Conservation (phyloP, 495 filamentous ascomycete species). For the Talaromyces trachyspermus region DNA sequence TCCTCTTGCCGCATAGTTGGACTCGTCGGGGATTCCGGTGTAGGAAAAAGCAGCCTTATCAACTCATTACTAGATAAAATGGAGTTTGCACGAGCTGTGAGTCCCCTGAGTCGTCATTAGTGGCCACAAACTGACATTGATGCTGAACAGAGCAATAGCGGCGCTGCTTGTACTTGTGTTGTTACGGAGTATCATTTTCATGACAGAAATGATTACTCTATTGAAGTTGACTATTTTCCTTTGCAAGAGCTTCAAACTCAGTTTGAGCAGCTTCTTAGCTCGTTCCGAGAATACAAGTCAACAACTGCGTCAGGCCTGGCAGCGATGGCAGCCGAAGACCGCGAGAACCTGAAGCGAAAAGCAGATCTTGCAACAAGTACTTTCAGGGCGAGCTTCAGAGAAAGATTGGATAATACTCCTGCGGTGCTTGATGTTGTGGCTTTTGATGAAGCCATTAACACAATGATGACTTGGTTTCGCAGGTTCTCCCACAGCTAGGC, state of each 20-base stretch:
- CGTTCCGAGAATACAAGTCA: constrained; percentile 11
- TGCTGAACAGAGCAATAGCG: constrained; percentile 18
- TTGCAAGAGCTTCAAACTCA: constrained; percentile 4
- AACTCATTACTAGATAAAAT: constrained; percentile 24
- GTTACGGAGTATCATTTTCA: constrained; percentile 22
- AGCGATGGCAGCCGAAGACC: background rate
- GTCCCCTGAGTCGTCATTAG: background rate
- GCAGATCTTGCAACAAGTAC: constrained; percentile 2
- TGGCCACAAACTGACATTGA: background rate
- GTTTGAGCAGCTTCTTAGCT: constrained; percentile 13
- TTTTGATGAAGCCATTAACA: constrained; percentile 1
- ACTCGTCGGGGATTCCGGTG: constrained; percentile 14
- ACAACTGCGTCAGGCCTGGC: background rate
- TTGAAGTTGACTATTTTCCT: constrained; percentile 19
- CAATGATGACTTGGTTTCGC: background rate
- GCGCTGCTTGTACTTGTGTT: constrained; percentile 25
- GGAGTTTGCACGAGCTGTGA: constrained; percentile 22
- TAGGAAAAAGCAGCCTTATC: constrained; percentile 29
- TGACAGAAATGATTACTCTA: constrained; percentile 15
- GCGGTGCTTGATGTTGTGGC: background rate
- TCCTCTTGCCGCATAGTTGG: constrained; percentile 5
- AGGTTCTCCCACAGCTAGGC: background rate
- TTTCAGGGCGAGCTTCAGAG: constrained; percentile 3
- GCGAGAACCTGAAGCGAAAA: background rate
- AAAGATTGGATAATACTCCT: background rate